Percentiles rank a stretch among this genome's conserved stretches.
Conservation (phyloP, 495 filamentous ascomycete species). For the Xylaria curta region DNA sequence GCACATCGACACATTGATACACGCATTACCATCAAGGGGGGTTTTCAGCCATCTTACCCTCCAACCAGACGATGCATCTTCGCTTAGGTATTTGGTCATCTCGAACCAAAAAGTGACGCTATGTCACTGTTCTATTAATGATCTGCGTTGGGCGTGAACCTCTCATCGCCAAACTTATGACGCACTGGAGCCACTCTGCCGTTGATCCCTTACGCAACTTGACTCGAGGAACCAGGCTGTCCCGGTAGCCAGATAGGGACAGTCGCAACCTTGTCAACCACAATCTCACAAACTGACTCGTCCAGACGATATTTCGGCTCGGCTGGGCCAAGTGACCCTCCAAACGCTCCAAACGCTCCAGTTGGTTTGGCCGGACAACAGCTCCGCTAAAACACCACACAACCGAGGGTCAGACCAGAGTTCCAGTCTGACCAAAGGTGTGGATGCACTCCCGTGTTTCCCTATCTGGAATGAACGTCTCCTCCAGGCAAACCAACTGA, state of each 20-base stretch:
- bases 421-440: neutral
- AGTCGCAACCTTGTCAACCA: neutral
- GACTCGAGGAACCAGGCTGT: neutral
- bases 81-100: neutral
- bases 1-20: slow-evolving; percentile 9
- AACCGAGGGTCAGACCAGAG: slow-evolving; percentile 7
- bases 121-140: neutral
- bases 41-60: neutral
- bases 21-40: slow-evolving; percentile 7
- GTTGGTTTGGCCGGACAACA: slow-evolving; percentile 9
- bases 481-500: neutral
- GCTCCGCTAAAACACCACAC: slow-evolving; percentile 21
- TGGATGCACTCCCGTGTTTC: slow-evolving; percentile 1
- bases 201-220: slow-evolving; percentile 13
- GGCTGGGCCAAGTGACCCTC: slow-evolving; percentile 6
- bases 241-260: neutral
- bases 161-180: slow-evolving; percentile 9
- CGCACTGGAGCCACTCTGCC: slow-evolving; percentile 22
- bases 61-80: neutral
- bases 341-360: slow-evolving; percentile 6
- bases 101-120: neutral
- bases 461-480: slow-evolving; percentile 4
- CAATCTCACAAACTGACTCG: neutral
- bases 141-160: slow-evolving; percentile 3
- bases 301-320: neutral